Base-by-base conservation (phyloP, 176 grass and related monocot genomes). In the Paspalum notatum region DNA sequence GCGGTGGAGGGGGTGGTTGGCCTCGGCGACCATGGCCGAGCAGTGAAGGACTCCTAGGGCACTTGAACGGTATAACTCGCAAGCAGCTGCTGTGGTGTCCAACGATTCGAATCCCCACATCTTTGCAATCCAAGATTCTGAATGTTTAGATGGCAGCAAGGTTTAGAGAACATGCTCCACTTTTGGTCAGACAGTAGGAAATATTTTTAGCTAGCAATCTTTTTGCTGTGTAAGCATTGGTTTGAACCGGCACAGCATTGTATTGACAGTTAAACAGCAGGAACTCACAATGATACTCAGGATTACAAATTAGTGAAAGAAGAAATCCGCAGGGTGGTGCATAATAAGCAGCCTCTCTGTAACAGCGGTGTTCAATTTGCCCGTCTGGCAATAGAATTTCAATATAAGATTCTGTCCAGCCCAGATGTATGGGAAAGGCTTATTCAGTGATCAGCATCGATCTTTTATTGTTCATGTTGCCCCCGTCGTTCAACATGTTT, bases 1-100 rank as follows among this genome's bases (percentile, higher is more conserved):
- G 81, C 84, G 0, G 55, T 89, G 78, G 86, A 93, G 14, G 81
- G 84, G 12, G 52, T 61, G 3, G 17, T 77, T 26, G 52, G 70
- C 51, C 69, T 72, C 27, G 66, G 78, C 39, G 52, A 81, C 8
- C 71, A 93, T 75, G 77, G 49, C 22, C 48, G 65, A 26, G 25
- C 74, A 78, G 66, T 72, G 4, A 86, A 86, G 62, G 18, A 13
- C 40, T 14, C 60, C 4, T 79, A 42, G 3, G 5, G 22, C 55
- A 9, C 9, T 22, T 58, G 32, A 32, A 63, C 17, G 18, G 24
- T 66, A 22, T 1, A 13, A 72, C 1, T 38, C 2, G 6, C 52
- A 66, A 61, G 7, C 16, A 62, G 32, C 32, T 32, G 74, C 14
- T 15, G 27, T 10, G 5, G 40, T 22, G 37, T 52, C 40, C 20